phyloP scores from a whole-genome alignment of 140 eudicot genomes.

The Anethum foeniculum region DNA sequence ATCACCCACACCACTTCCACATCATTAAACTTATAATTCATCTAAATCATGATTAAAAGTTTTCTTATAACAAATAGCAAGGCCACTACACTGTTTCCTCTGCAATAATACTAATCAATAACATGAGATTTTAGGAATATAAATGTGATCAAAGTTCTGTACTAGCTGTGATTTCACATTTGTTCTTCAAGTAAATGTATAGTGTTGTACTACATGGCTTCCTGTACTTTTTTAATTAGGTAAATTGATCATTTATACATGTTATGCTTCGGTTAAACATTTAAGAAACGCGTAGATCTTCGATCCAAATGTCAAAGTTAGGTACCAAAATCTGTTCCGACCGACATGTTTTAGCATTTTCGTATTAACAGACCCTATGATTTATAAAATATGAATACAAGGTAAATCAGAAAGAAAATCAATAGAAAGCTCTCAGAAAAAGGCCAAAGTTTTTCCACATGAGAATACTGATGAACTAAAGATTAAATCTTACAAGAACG shows the following conservation, averaged over 20 bases:
- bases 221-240: neutral
- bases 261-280: neutral
- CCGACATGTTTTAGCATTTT: too few species aligned
- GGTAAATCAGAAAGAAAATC: neutral
- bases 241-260: too few species aligned
- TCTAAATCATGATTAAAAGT: neutral
- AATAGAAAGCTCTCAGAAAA: constrained; percentile 49
- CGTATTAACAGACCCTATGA: too few species aligned
- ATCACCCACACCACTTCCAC: neutral
- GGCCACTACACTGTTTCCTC: neutral
- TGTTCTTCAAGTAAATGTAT: neutral
- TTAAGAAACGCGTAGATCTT: neutral
- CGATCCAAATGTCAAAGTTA: too few species aligned
- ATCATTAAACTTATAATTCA: neutral
- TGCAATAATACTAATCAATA: neutral
- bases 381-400: too few species aligned
- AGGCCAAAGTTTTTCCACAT: constrained; percentile 69
- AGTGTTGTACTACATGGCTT: too few species aligned
- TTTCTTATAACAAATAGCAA: neutral
- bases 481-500: neutral
- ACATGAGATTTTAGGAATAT: neutral
- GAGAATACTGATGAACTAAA: constrained; percentile 17
- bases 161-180: neutral
- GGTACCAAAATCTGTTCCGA: too few species aligned
- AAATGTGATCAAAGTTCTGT: neutral